Percentiles rank a stretch among this genome's conserved stretches.
Conservation (phyloP, 305 asterid species). For the Rubia tinctorum region DNA sequence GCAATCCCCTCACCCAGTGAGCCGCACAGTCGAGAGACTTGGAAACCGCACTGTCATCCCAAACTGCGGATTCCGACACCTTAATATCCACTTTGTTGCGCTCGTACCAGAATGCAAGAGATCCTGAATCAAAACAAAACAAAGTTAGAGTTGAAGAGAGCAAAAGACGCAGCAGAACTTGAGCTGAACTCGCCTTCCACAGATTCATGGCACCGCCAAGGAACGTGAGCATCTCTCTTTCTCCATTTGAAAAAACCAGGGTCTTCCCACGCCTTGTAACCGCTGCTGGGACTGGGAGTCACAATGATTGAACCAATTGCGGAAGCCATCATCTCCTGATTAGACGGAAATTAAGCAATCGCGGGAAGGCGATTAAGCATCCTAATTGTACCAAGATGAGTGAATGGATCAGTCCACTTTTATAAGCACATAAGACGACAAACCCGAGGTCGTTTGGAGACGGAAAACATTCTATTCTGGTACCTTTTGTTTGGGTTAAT, state of each 20-base stretch:
- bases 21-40: conserved; percentile 82
- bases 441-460: background rate
- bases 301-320: conserved; percentile 56
- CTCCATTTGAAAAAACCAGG: conserved; percentile 93
- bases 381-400: too few relatives aligned
- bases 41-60: conserved; percentile 89
- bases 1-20: conserved; percentile 77
- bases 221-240: conserved; percentile 92
- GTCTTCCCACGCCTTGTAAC: conserved; percentile 86
- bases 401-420: background rate
- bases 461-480: too few relatives aligned
- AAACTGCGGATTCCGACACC: conserved; percentile 65
- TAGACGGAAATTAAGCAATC: background rate
- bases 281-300: conserved; percentile 54
- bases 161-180: background rate
- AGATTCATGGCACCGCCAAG: conserved; percentile 85
- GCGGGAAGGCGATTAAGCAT: background rate
- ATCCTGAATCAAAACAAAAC: conserved; percentile 41
- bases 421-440: background rate
- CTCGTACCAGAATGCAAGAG: conserved; percentile 86
- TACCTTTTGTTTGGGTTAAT: too few relatives aligned
- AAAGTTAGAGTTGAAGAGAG: conserved; percentile 3
- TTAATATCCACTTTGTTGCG: conserved; percentile 66
- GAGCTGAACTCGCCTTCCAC: conserved; percentile 56
- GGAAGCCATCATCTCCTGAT: conserved; percentile 49